Base-by-base conservation (phyloP, 2,329 filamentous ascomycete genomes). In the Drechslerella coelobrocha region DNA sequence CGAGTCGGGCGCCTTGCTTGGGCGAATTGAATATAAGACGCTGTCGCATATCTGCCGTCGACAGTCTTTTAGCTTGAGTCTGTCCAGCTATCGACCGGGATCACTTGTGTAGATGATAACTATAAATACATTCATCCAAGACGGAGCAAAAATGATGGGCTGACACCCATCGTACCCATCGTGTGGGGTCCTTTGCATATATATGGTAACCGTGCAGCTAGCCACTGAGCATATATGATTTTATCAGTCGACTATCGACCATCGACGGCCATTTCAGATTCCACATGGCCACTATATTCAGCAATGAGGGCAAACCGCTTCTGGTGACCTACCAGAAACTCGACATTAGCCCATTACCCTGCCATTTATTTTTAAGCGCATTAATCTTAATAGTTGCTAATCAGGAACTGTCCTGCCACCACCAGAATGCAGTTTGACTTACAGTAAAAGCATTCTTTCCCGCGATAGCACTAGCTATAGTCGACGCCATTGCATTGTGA, bases 121-220 rank as follows among this genome's bases (percentile, higher is more conserved):
- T 14, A 23, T 9, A 10, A 26, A 23, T 54, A 43, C 73, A 72
- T 59, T 73, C 62, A 7, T 84, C 91, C 2, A 94, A 75, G 75
- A 94, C 90, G 0, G 88, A 84, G 77, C 91, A 96, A 79, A 94
- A 96, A 78, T 95, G 91, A 76, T 94, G 92, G 0, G 90, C 82
- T 77, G 94, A 90, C n/a, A n/a, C n/a, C n/a, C n/a, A n/a, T n/a
- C n/a, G n/a, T 0, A 95, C 87, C 39, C 81, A 83, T 12, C 89
- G 86, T 1, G 60, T 61, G 2, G 87, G 86, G 48, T 93, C 89
- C 24, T 86, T 83, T n/a, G 87, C 88, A 76, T 94, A 94, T 51
- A 88, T 86, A 76, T 95, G 91, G 76, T 92, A 92, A n/a, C 90
- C 91, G 75, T 94, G 92, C 0, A 96, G 82, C 76, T 93, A 90